Evolutionary conservation across 306 rosid genomes (phyloP), one percentile per base, ranked within the genome.

Genomic region (Phaseolus lunatus): DNA sequence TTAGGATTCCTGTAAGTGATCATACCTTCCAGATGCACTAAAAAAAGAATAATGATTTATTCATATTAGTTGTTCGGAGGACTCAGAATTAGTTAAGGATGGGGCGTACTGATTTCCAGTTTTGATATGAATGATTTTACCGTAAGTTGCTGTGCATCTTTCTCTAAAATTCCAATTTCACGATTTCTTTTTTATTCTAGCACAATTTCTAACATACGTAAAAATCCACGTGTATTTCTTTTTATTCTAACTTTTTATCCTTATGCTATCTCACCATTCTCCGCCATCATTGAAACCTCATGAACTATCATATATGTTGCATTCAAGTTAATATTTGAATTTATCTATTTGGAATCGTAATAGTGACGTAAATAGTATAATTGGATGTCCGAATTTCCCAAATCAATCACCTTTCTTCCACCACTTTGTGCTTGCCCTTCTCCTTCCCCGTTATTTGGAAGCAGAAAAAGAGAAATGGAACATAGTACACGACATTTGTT

Each of bases 1-100:
- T 92, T 57, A 88, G 88, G 62, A 89, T 92, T 84, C 97, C 97
- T 62, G 98, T 94, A 89, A 94, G 96, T 84, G 79, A 76, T 78
- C 73, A 39, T 78, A 59, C 67, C 83, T 56, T 72, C 54, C 53
- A 44, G 67, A 5, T 37, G 20, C 69, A 47, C n/a, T 67, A 24
- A 24, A 39, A 27, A 43, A 31, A 53, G 43, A 57, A 43, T 1
- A 3, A 65, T 29, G 44, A 29, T 65, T 63, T 74, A 23, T 24
- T 73, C 75, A 33, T 57, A 45, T 56, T 54, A 53, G 56, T 50
- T 47, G 35, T 33, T 61, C 53, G 12, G 48, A 43, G 3, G 48
- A 43, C 44, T 39, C 44, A 41, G 15, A 73, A 73, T 43, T 33
- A 39, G 39, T 59, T 56, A 63, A 39, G 43, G 65, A 10, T 59